Evolutionary conservation across 2,329 filamentous ascomycete genomes (phyloP), one percentile per base, ranked within the genome.

Genomic region (Xylariales sp.): DNA sequence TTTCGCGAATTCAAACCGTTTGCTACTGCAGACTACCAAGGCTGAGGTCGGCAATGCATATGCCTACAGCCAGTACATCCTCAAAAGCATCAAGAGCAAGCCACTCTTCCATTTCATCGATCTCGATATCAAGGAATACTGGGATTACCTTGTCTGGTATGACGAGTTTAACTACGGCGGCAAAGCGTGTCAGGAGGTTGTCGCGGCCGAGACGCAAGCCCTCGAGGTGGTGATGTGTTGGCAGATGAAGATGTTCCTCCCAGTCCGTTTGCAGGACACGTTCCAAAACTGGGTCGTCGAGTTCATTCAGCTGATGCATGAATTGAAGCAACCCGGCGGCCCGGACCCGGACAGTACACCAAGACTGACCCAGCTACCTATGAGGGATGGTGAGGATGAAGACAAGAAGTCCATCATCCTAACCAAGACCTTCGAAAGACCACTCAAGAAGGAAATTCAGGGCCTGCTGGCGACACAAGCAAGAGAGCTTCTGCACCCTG

Each of bases 91-190:
- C 68, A 91, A 95, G 64, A 82, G 82, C 43, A 96, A 96, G 57
- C 89, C 93, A 0, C 76, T 96, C 0, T 99, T 99, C 66, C 88
- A 96, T 62, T 98, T 98, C 59, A 82, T 99, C 48, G 93, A 98
- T 55, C 74, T 99, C 3, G 88, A 96, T 54, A 93, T 99, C 63
- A 95, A 91, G 52, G 93, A 98, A 60, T 99, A 96, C 64, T 99
- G 93, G 93, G 93, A 99, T 62, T 97, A 96, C 56, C 80, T 99
- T 0, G 82, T 96, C 4, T 99, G 93, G 93, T 97, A 97, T 52
- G 93, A 99, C 53, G 88, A 96, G 64, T 96, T 91, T 73, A 98
- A 99, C 69, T 97, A 97, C 56, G 94, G 93, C 42, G 93, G 93
- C 46, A 94, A 94, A 57, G 93, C 87, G 4, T 95, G 88, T 51